These are phyloP conservation scores for Zymoseptoria brevis DNA, from an alignment of 2,329 filamentous ascomycete species.

Conservation along the genomic window DNA sequence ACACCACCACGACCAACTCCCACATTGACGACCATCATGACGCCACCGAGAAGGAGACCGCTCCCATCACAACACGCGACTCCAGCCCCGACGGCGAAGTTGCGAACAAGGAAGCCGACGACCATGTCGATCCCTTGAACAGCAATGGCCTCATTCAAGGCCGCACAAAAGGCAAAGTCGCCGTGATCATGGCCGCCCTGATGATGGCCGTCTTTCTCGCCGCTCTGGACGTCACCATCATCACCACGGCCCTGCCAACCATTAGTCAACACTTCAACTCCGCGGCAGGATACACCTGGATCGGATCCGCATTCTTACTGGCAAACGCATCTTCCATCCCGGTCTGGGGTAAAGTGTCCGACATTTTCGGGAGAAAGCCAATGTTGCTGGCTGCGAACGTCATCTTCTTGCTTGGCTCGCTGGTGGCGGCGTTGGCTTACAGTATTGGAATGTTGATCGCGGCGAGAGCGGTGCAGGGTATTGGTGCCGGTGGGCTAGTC, in stretches of 20 bases:
- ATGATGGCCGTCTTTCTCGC: constrained; percentile 49
- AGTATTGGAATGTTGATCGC: constrained; percentile 56
- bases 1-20: background rate
- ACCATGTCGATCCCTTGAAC: constrained; percentile 9
- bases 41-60: background rate
- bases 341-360: constrained; percentile 33
- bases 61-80: constrained; percentile 1
- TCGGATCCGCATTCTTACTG: constrained; percentile 45
- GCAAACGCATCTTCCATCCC: constrained; percentile 31
- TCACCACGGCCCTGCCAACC: constrained; percentile 17
- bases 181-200: constrained; percentile 44
- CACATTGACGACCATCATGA: background rate
- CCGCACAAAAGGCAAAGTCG: constrained; percentile 34
- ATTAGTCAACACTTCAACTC: constrained; percentile 41
- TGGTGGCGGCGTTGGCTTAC: constrained; percentile 51
- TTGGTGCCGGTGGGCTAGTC: constrained; percentile 56
- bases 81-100: constrained; percentile 13
- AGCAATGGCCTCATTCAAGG: constrained; percentile 19
- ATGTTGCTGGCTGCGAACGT: constrained; percentile 52
- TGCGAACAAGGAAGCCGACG: constrained; percentile 10
- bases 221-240: constrained; percentile 47
- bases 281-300: constrained; percentile 45
- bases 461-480: constrained; percentile 55
- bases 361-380: constrained; percentile 50
- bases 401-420: constrained; percentile 48